Percentiles rank a stretch among this genome's conserved stretches.
phyloP scores from a whole-genome alignment of 495 filamentous ascomycete species.

The Talaromyces liani region DNA sequence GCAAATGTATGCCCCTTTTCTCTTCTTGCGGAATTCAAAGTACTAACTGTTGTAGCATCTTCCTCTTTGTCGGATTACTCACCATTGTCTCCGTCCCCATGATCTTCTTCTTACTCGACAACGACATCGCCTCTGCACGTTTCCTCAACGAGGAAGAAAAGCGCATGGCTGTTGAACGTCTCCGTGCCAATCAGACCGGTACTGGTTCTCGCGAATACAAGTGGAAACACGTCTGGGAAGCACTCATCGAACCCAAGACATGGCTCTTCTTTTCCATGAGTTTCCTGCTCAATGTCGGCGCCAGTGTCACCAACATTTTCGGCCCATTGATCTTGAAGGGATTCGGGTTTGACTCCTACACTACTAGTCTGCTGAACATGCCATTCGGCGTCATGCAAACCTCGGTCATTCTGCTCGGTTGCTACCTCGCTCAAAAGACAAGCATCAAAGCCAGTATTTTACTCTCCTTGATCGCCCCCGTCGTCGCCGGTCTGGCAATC shows the following conservation, averaged over 20 bases:
- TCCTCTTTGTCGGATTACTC: constrained; percentile 43
- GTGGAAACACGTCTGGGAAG: constrained; percentile 36
- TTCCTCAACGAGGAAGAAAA: constrained; percentile 55
- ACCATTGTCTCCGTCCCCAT: constrained; percentile 37
- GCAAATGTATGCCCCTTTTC: constrained; percentile 47
- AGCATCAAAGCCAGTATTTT: constrained; percentile 45
- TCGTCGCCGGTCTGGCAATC: constrained; percentile 48
- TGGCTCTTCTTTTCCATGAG: constrained; percentile 45
- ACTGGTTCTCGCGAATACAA: constrained; percentile 40
- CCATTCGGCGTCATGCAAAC: constrained; percentile 42
- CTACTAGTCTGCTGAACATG: constrained; percentile 43
- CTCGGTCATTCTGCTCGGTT: constrained; percentile 32
- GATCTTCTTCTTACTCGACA: constrained; percentile 37
- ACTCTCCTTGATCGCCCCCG: constrained; percentile 41
- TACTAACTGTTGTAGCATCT: constrained; percentile 20
- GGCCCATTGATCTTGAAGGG: constrained; percentile 56
- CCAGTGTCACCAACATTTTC: constrained; percentile 51
- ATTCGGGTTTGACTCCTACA: constrained; percentile 50
- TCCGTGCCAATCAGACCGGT: constrained; percentile 58
- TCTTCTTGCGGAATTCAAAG: neutral
- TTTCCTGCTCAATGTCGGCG: constrained; percentile 54
- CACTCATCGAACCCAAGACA: constrained; percentile 39
- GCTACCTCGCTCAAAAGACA: constrained; percentile 41
- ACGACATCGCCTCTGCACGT: constrained; percentile 44
- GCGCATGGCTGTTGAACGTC: constrained; percentile 50